A percentile compares a stretch with the other conserved stretches of the same genome.
These are phyloP conservation scores for Albifimbria verrucaria DNA, from an alignment of 2,329 filamentous ascomycete species.

Conservation along the genomic window DNA sequence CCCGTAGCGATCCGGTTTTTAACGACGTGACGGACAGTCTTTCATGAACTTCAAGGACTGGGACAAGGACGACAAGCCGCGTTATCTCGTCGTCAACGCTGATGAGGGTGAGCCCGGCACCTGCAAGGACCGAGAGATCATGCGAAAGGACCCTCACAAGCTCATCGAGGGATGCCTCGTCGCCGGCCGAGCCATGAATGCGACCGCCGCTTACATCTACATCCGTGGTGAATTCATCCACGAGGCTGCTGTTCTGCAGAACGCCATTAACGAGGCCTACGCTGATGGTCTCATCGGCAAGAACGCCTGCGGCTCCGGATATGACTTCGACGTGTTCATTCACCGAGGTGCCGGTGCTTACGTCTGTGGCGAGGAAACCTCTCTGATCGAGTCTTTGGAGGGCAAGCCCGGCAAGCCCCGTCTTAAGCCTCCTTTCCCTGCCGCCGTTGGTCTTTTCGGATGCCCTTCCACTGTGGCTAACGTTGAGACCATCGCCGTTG, in stretches of 20 bases:
- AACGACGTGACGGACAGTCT: constrained; percentile 54
- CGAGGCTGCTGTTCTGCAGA: constrained; percentile 89
- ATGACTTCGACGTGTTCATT: constrained; percentile 96
- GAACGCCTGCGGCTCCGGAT: constrained; percentile 94
- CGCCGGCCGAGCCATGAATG: constrained; percentile 97
- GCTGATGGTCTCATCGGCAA: constrained; percentile 92
- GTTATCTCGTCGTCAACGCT: constrained; percentile 96
- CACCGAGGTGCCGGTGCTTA: constrained; percentile 98
- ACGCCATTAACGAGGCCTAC: constrained; percentile 97
- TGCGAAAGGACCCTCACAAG: constrained; percentile 99
- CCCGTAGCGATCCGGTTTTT: constrained; percentile 10
- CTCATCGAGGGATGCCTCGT: constrained; percentile 96
- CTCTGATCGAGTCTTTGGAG: constrained; percentile 95
- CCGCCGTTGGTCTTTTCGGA: constrained; percentile 94
- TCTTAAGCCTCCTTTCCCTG: constrained; percentile 97
- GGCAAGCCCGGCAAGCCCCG: constrained; percentile 98
- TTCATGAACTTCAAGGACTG: constrained; percentile 99
- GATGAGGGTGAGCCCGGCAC: constrained; percentile 98
- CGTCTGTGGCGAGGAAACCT: constrained; percentile 97
- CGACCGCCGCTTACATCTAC: constrained; percentile 97
- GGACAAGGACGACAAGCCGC: constrained; percentile 95
- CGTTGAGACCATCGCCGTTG: constrained; percentile 94
- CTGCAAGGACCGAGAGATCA: constrained; percentile 99
- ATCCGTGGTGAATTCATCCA: constrained; percentile 98
- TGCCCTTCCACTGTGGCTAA: constrained; percentile 98